These are phyloP conservation scores for Herpetomonas samuelpessoai DNA, from an alignment of 208 protist genomes.

Conservation along the genomic window DNA sequence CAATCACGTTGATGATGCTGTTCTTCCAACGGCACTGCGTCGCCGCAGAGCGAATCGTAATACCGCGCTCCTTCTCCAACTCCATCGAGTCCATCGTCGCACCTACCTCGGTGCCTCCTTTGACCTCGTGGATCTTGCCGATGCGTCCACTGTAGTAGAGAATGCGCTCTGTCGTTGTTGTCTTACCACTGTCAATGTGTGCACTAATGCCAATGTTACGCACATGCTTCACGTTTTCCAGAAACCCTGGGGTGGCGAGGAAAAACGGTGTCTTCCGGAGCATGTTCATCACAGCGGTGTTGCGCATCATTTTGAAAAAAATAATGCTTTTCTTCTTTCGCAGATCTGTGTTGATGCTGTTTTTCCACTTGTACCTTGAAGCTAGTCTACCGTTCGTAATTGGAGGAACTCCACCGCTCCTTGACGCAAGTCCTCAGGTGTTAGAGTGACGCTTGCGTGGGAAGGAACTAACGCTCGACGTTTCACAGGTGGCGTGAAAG, in stretches of 20 bases:
- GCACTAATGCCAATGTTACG: conserved; percentile 98
- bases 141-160: conserved; percentile 98
- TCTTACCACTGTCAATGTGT: conserved; percentile 99
- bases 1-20: conserved; percentile 98
- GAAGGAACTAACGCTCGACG: no score
- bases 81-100: conserved; percentile 99
- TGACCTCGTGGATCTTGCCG: conserved; percentile 97
- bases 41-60: conserved; percentile 99
- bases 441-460: no score
- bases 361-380: no score
- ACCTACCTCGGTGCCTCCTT: conserved; percentile 97
- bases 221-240: conserved; percentile 63
- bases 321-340: background rate
- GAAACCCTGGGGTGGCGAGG: conserved; percentile 69
- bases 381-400: no score
- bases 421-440: no score
- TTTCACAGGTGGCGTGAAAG: no score
- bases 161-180: conserved; percentile 98
- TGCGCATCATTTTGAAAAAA: conserved; percentile 31
- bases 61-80: conserved; percentile 98
- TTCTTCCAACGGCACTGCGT: conserved; percentile 97
- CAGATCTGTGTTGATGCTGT: no score
- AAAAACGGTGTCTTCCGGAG: conserved; percentile 28
- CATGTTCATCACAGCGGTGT: conserved; percentile 21
- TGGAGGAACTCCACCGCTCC: no score